Percentiles rank a stretch among this genome's conserved stretches.
These are phyloP conservation scores for Thecamonas trahens DNA, from an alignment of 78 protist species.

Conservation along the genomic window DNA sequence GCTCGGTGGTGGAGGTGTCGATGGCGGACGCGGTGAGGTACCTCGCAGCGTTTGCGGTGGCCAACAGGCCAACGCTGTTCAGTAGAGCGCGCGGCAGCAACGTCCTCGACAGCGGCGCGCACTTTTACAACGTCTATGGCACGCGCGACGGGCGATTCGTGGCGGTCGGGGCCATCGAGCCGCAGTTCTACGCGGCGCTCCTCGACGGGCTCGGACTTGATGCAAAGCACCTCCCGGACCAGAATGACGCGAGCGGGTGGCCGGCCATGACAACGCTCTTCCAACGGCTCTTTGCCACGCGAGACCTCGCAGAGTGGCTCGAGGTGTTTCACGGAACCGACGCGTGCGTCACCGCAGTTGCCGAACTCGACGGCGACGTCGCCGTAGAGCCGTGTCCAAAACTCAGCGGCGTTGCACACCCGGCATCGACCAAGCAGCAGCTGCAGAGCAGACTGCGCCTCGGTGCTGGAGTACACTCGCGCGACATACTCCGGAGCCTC, in stretches of 20 bases:
- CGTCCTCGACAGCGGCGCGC: conserved; percentile 58
- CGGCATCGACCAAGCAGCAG: no score
- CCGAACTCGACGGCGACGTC: conserved; percentile 11
- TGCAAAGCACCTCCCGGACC: conserved; percentile 10
- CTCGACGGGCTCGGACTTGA: conserved; percentile 5
- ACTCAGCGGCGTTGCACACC: no score
- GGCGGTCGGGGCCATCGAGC: conserved; percentile 54
- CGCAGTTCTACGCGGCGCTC: conserved; percentile 6
- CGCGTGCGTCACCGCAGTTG: conserved; percentile 53
- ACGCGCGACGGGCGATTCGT: conserved; percentile 30
- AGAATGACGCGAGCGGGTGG: conserved; percentile 11
- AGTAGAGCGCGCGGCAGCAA: conserved; percentile 26
- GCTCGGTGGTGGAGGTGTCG: conserved; percentile 2
- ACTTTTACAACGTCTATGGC: conserved; percentile 44
- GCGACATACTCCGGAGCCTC: no score
- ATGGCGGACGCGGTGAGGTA: conserved; percentile 22
- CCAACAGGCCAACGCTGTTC: neutral
- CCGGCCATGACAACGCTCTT: conserved; percentile 21
- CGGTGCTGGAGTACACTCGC: no score
- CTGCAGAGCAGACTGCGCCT: no score
- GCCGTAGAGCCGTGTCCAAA: no score
- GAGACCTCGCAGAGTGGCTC: conserved; percentile 55
- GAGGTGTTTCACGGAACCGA: conserved; percentile 35
- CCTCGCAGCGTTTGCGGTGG: conserved; percentile 1
- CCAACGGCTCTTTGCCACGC: conserved; percentile 17